Percentiles rank a stretch among this genome's conserved stretches.
phyloP scores from a whole-genome alignment of 331 rosid genomes.

The Telfairia occidentalis region DNA sequence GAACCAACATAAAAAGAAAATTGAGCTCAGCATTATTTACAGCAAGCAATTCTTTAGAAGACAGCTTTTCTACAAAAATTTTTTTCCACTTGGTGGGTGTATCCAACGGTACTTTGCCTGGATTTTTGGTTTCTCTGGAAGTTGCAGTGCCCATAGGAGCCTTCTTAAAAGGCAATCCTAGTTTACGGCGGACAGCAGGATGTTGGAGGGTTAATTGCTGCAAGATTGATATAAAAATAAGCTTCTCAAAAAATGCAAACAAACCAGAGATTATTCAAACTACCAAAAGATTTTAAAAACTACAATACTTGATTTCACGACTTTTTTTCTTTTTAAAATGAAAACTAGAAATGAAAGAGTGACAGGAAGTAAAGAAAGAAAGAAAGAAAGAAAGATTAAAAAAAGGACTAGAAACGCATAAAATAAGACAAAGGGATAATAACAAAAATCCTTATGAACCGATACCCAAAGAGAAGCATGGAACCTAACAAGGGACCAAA shows the following conservation, averaged over 20 bases:
- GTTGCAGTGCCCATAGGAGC: constrained; percentile 18
- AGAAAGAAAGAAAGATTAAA: too few relatives aligned
- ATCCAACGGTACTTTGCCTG: constrained; percentile 25
- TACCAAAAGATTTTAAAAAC: neutral
- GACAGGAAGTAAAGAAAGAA: too few relatives aligned
- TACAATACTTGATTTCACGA: neutral
- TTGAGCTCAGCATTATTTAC: constrained; percentile 43
- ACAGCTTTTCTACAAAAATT: constrained; percentile 40
- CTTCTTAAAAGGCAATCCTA: constrained; percentile 44
- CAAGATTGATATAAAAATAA: constrained; percentile 21
- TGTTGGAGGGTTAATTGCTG: constrained; percentile 62
- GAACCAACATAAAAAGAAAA: constrained; percentile 6
- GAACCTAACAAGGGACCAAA: too few relatives aligned
- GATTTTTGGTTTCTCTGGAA: constrained; percentile 22
- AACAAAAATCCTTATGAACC: too few relatives aligned
- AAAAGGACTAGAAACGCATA: too few relatives aligned
- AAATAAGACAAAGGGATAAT: too few relatives aligned
- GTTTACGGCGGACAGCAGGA: constrained; percentile 51
- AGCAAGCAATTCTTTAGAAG: constrained; percentile 47
- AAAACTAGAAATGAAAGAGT: too few relatives aligned
- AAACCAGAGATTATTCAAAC: neutral
- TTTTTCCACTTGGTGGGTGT: constrained; percentile 37
- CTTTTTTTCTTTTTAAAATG: too few relatives aligned
- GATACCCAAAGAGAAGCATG: too few relatives aligned
- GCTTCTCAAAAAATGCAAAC: neutral